Percentiles rank a stretch among this genome's conserved stretches.
These are phyloP conservation scores for Fusarium subglutinans DNA, from an alignment of 2,329 filamentous ascomycete species.

Conservation along the genomic window DNA sequence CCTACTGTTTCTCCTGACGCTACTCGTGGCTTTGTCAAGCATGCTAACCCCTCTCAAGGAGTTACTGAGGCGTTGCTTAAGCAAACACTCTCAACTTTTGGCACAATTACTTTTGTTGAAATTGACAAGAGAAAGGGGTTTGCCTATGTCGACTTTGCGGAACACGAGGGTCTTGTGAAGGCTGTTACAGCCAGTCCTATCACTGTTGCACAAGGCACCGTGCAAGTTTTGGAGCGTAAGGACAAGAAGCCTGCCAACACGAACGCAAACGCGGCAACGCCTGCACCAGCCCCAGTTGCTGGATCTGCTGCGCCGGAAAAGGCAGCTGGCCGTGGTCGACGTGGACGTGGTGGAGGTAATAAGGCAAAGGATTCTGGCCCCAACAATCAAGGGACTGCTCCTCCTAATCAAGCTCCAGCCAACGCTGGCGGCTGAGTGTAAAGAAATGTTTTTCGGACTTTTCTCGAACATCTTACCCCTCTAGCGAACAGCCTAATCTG, in stretches of 20 bases:
- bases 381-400: slow-evolving; percentile 15
- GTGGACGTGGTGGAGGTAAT: slow-evolving; percentile 46
- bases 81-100: slow-evolving; percentile 77
- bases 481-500: slow-evolving; percentile 13
- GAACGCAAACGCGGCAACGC: slow-evolving; percentile 22
- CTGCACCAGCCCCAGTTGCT: slow-evolving; percentile 26
- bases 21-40: slow-evolving; percentile 79
- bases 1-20: slow-evolving; percentile 52
- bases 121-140: slow-evolving; percentile 96
- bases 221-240: slow-evolving; percentile 87
- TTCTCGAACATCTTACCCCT: slow-evolving; percentile 26
- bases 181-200: slow-evolving; percentile 86
- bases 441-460: background rate
- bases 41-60: slow-evolving; percentile 88
- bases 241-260: slow-evolving; percentile 58
- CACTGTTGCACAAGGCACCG: slow-evolving; percentile 82
- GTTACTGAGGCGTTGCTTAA: slow-evolving; percentile 85
- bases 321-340: slow-evolving; percentile 45
- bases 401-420: background rate
- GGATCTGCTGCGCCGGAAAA: slow-evolving; percentile 42
- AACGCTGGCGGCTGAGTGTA: slow-evolving; percentile 34
- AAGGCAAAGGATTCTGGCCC: slow-evolving; percentile 39
- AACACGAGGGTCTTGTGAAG: slow-evolving; percentile 75
- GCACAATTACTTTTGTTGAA: slow-evolving; percentile 80
- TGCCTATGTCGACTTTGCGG: slow-evolving; percentile 88